Conservation (phyloP, 257 asterid genomes). For the Marsdenia floribunda region DNA sequence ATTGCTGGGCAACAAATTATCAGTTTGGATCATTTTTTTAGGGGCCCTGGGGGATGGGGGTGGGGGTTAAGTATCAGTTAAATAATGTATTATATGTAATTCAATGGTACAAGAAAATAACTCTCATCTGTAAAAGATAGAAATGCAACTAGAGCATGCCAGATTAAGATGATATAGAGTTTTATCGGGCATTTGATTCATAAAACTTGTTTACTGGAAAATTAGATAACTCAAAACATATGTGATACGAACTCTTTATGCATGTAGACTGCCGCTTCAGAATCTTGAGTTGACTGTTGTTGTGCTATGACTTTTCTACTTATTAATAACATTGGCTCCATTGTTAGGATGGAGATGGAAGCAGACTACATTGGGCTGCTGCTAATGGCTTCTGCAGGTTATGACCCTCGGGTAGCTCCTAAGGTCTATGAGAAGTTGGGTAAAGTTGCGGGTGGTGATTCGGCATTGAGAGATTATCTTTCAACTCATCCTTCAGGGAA, state of each 20-base stretch:
- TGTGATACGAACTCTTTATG: too few species aligned
- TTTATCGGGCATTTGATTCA: neutral
- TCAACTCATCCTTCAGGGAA: constrained; percentile 90
- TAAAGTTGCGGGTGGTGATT: constrained; percentile 37
- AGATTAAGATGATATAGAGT: neutral
- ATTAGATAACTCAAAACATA: neutral
- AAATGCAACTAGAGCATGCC: neutral
- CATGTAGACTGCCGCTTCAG: neutral
- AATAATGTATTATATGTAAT: neutral
- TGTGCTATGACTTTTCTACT: neutral
- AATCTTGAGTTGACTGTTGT: neutral
- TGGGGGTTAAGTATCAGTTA: too few species aligned
- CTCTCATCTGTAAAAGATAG: neutral
- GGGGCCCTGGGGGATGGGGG: too few species aligned
- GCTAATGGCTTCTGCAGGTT: constrained; percentile 82
- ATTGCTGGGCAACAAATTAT: neutral
- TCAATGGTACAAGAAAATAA: neutral
- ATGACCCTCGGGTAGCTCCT: constrained; percentile 83
- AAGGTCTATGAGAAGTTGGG: constrained; percentile 76
- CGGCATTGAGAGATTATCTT: constrained; percentile 50
- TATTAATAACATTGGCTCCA: neutral
- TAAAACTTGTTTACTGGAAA: neutral
- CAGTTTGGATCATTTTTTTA: neutral
- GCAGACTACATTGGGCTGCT: constrained; percentile 81
- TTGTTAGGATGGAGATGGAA: constrained; percentile 84